phyloP scores from a whole-genome alignment of 352 stramenopile species.

The Phytophthora pisi region DNA sequence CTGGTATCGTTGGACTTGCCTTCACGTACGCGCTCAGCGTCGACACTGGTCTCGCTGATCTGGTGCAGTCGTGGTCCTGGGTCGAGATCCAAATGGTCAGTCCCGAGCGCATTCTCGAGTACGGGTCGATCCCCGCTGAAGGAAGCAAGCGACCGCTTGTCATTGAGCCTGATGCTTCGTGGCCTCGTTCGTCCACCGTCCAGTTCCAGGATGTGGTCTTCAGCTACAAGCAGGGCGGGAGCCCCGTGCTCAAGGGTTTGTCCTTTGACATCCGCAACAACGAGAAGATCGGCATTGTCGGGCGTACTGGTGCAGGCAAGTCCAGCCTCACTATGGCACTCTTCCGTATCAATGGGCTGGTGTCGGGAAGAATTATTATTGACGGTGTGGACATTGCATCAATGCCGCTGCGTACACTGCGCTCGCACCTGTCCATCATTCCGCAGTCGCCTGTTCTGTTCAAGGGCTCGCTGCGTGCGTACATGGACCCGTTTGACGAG shows the following conservation, averaged over 20 bases:
- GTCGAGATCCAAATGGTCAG: slow-evolving; percentile 55
- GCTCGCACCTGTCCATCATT: slow-evolving; percentile 42
- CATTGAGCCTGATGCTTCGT: slow-evolving; percentile 39
- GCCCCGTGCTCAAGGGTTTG: slow-evolving; percentile 42
- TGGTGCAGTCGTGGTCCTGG: slow-evolving; percentile 31
- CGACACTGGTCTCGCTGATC: slow-evolving; percentile 75
- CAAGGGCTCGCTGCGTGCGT: slow-evolving; percentile 79
- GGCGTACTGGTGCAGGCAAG: slow-evolving; percentile 87
- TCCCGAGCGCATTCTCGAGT: slow-evolving; percentile 51
- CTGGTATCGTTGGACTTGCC: slow-evolving; percentile 79
- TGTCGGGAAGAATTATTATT: slow-evolving; percentile 40
- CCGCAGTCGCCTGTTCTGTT: slow-evolving; percentile 88
- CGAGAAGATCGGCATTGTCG: slow-evolving; percentile 83
- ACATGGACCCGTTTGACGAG: slow-evolving; percentile 88
- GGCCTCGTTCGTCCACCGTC: slow-evolving; percentile 75
- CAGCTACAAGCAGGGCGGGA: slow-evolving; percentile 17
- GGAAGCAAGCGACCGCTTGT: slow-evolving; percentile 17
- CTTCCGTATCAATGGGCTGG: slow-evolving; percentile 87
- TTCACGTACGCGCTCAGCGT: slow-evolving; percentile 90
- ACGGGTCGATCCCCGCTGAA: slow-evolving; percentile 42
- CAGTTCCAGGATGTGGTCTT: slow-evolving; percentile 50
- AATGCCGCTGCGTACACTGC: slow-evolving; percentile 31
- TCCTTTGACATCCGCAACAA: slow-evolving; percentile 56
- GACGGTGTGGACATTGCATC: slow-evolving; percentile 41
- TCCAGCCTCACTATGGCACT: slow-evolving; percentile 80